Conservation (phyloP, 768 basidiomycete species). For the Sutorius australiensis region DNA sequence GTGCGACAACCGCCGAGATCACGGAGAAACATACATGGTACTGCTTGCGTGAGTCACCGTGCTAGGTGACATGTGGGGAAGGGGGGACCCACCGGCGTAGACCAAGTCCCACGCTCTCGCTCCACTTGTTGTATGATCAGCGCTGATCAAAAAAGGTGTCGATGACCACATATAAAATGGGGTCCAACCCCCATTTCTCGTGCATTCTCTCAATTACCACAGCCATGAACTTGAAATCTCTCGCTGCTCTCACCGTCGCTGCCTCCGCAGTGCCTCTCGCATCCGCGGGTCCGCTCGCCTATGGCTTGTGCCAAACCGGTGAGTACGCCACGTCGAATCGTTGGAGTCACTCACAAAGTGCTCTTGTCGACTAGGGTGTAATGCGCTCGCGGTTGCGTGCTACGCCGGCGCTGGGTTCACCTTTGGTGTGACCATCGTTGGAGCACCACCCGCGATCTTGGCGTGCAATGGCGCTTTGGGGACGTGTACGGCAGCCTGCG, state of each 20-base stretch:
- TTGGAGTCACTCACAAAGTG: background rate
- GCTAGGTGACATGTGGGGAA: background rate
- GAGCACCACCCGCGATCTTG: conserved; percentile 17
- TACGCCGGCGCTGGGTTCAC: conserved; percentile 23
- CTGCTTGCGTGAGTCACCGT: too few species aligned
- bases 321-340: background rate
- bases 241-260: conserved; percentile 17
- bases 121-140: conserved; percentile 9
- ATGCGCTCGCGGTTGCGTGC: conserved; percentile 17
- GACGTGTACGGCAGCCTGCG: conserved; percentile 25
- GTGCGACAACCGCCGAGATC: too few species aligned
- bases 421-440: conserved; percentile 22
- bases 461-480: conserved; percentile 24
- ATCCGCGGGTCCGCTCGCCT: conserved; percentile 18
- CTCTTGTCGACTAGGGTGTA: conserved; percentile 19
- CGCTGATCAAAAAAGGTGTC: background rate
- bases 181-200: background rate
- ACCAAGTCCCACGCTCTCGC: background rate
- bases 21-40: background rate
- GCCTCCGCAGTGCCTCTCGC: conserved; percentile 8
- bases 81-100: background rate
- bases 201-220: background rate
- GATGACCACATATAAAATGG: conserved; percentile 1
- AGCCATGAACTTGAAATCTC: conserved; percentile 25
- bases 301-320: conserved; percentile 27